Evolutionary conservation across 805 yeast genomes (phyloP).

Genomic region (Saccharomyces mikatae): DNA sequence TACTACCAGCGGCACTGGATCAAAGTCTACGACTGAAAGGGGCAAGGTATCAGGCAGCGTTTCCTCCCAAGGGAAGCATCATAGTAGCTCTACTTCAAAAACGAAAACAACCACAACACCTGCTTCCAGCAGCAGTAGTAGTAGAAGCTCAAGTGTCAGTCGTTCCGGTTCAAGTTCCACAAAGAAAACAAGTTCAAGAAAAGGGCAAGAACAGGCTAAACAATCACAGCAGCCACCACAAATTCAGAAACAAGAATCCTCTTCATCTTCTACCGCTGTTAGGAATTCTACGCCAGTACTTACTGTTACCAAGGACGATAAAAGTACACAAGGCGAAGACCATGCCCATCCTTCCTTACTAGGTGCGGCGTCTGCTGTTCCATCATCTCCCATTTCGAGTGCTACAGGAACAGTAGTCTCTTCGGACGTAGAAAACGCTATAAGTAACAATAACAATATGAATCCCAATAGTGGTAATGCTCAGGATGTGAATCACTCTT

Average conservation of each 20-base stretch:
- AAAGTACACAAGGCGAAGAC: constrained; percentile 2
- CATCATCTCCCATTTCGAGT: constrained; percentile 2
- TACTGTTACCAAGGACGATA: constrained; percentile 9
- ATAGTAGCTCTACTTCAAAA: constrained; percentile 1
- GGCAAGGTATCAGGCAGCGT: neutral
- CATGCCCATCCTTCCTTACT: constrained; percentile 22
- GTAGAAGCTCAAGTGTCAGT: neutral
- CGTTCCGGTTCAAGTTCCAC: neutral
- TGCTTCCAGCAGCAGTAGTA: neutral
- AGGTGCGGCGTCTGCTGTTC: constrained; percentile 21
- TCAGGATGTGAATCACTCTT: constrained; percentile 12
- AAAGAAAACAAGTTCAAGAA: constrained; percentile 1
- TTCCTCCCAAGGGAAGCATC: constrained; percentile 1
- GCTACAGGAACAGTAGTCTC: neutral
- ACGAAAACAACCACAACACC: neutral
- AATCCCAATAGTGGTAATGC: constrained; percentile 3
- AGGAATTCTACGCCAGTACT: constrained; percentile 9
- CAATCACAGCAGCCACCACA: neutral
- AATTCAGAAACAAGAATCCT: neutral
- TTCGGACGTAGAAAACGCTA: neutral
- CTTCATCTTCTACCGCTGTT: neutral
- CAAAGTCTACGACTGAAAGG: neutral
- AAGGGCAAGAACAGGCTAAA: neutral
- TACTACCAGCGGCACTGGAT: neutral
- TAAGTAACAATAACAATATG: constrained; percentile 7